Evolutionary conservation across 306 rosid species (phyloP), one percentile per base, ranked within the genome.

Genomic region (Abrus pulchellus): DNA sequence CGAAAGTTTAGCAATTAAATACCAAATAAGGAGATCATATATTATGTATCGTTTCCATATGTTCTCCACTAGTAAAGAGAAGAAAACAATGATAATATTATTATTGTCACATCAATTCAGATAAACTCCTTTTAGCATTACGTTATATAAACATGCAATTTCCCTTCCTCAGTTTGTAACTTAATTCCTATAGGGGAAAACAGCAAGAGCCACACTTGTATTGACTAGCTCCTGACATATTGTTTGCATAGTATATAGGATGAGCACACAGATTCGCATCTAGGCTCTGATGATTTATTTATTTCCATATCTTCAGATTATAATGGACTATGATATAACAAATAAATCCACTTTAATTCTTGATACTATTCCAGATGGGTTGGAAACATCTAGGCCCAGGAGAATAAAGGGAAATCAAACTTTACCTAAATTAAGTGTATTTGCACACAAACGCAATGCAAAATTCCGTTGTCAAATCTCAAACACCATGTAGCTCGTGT

Each of bases 381-480:
- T 72, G 93, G 90, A 88, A 78, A 91, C 97, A 91, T 88, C 73
- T 79, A 81, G 95, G 95, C 74, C 92, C 97, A 86, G 74, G 55
- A 84, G 93, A 93, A 89, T 87, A 89, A 87, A 89, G 89, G 74
- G 43, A 59, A 70, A 82, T 83, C 77, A 76, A 68, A 76, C 88
- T 80, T 85, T 70, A 65, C 56, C 72, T 40, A 60, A 66, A 65
- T 70, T 43, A 38, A 70, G 45, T 5, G n/a, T 59, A 79, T 61
- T 79, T 85, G 53, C 55, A 71, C 54, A 50, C 10, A 55, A 75
- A 75, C 28, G 40, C 13, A 66, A 32, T 72, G 80, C 77, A 82
- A 76, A 80, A 72, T 71, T 74, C 83, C 83, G 48, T 75, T 64
- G 82, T 81, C 85, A 76, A 72, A 74, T 83, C 76, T 64, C 56